Percentiles rank a stretch among this genome's conserved stretches.
These are phyloP conservation scores for Aspergillus thermomutatus DNA, from an alignment of 2,329 filamentous ascomycete species.

Conservation along the genomic window DNA sequence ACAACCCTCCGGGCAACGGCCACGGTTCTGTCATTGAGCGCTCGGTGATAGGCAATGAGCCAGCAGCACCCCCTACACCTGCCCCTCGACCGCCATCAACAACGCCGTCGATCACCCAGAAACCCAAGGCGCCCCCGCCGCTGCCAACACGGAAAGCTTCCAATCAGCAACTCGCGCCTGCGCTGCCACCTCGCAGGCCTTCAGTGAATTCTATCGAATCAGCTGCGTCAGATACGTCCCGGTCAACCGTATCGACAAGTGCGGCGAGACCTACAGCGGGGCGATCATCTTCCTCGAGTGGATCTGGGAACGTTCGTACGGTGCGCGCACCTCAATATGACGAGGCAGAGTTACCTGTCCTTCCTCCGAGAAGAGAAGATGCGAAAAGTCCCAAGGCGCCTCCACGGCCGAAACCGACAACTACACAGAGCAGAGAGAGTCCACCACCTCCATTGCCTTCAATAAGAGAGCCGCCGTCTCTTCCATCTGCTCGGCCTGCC, in stretches of 20 bases:
- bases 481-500: conserved; percentile 9
- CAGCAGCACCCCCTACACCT: conserved; percentile 20
- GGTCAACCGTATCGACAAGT: conserved; percentile 43
- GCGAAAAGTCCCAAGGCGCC: conserved; percentile 17
- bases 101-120: conserved; percentile 23
- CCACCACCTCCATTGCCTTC: conserved; percentile 9
- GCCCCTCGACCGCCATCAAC: conserved; percentile 25
- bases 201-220: conserved; percentile 49
- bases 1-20: conserved; percentile 33
- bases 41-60: conserved; percentile 28
- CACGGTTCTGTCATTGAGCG: conserved; percentile 27
- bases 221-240: conserved; percentile 50
- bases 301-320: conserved; percentile 30
- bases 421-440: conserved; percentile 9
- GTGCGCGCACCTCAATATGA: conserved; percentile 57
- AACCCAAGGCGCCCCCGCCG: conserved; percentile 39
- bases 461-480: not conserved
- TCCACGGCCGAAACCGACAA: conserved; percentile 21
- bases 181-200: conserved; percentile 48
- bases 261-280: conserved; percentile 35
- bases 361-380: conserved; percentile 49
- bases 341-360: conserved; percentile 51
- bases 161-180: conserved; percentile 36
- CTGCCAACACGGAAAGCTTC: conserved; percentile 45
- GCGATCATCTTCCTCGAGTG: conserved; percentile 26